These are phyloP conservation scores for Fusarium neocosmosporiellum DNA, from an alignment of 2,329 filamentous ascomycete species.

Conservation along the genomic window DNA sequence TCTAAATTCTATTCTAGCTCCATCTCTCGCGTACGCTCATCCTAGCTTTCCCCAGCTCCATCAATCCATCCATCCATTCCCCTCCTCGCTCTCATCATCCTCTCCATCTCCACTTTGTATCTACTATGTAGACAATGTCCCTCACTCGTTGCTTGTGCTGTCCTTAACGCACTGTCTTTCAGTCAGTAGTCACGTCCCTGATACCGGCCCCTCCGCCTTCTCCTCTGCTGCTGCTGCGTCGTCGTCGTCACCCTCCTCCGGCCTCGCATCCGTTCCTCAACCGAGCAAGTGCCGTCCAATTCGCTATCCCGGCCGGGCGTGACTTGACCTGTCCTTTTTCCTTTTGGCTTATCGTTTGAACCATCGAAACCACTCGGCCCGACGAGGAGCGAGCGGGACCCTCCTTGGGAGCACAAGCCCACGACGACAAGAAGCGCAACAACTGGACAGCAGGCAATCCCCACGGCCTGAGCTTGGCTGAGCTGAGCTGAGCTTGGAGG, in stretches of 20 bases:
- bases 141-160: conserved; percentile 7
- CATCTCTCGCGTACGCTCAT: not conserved
- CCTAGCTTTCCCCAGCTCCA: conserved; percentile 7
- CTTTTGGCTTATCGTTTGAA: conserved; percentile 4
- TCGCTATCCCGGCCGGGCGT: conserved; percentile 2
- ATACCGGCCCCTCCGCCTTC: conserved; percentile 24
- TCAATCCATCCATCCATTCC: not conserved
- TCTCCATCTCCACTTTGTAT: not conserved
- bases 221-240: not conserved
- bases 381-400: conserved; percentile 29
- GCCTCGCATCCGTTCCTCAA: conserved; percentile 5
- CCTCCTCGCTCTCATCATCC: not conserved
- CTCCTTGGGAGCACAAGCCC: conserved; percentile 17
- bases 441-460: not conserved
- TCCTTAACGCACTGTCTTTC: conserved; percentile 11
- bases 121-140: conserved; percentile 6
- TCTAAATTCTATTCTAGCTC: conserved; percentile 1
- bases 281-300: conserved; percentile 4
- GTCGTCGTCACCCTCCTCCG: not conserved
- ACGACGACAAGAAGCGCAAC: conserved; percentile 6
- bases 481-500: conserved; percentile 5
- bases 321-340: conserved; percentile 3
- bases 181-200: conserved; percentile 12
- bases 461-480: not conserved
- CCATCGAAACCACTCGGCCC: conserved; percentile 29